Evolutionary conservation across 2,329 filamentous ascomycete genomes (phyloP), one percentile per base, ranked within the genome.

Genomic region (Helotiales sp.): DNA sequence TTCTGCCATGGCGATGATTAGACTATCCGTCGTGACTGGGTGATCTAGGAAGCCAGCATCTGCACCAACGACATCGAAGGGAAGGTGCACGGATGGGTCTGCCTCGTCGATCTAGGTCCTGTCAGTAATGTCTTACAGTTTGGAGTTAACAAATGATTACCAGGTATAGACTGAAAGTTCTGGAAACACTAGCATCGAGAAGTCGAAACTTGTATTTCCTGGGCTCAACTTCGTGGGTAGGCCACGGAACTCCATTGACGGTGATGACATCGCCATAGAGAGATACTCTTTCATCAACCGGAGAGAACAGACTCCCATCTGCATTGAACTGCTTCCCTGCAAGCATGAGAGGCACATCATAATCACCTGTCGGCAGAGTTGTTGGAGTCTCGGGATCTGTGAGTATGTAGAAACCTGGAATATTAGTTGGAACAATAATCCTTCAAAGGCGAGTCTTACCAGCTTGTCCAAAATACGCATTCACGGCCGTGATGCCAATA

Each of bases 161-260:
- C 3, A 65, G 50, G n/a, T 61, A 63, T 9, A 65, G 54, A 13
- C 47, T 63, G 46, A 55, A 65, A 12, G 50, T 47, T 55, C 62
- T 69, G 25, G 61, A 58, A 29, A 54, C 46, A 3, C 48, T 51
- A 17, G 25, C 44, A 36, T 58, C 24, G 5, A 51, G 44, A 44
- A 52, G 51, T 7, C 46, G 24, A 63, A 86, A 77, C 19, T 82
- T 79, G 69, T 86, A 85, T 67, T 84, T 85, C 66, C 82, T 77
- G 6, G 81, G 81, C 69, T 86, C 79, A 3, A 85, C 82, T n/a
- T 77, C 74, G 9, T 83, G 63, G 61, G 75, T 84, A 2, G 83
- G 83, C 82, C 82, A 86, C 2, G 82, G 82, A 60, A 81, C 77
- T 6, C 79, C 79, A 63, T 85, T 85, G 55, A 84, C 81, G 44